Conservation (phyloP, 225 moss, liverwort and hornwort species). For the Straminergon stramineum region DNA sequence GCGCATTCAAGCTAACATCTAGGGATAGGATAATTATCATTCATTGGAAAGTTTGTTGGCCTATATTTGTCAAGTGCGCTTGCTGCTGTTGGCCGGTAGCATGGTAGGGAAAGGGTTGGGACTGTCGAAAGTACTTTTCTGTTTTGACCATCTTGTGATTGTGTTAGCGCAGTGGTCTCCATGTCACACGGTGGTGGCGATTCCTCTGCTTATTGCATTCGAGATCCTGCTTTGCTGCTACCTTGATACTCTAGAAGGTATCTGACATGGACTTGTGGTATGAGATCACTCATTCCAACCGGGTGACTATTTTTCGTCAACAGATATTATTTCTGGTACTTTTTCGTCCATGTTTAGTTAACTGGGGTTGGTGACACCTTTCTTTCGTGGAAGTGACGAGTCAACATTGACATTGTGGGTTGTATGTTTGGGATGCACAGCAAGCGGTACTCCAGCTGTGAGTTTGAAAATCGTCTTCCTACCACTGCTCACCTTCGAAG, state of each 20-base stretch:
- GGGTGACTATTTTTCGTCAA: not conserved
- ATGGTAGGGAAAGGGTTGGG: not conserved
- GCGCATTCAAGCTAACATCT: not conserved
- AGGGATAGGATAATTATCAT: not conserved
- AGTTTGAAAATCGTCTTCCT: slow-evolving; percentile 94
- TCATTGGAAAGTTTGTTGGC: not conserved
- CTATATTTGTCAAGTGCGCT: not conserved
- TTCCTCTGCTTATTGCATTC: slow-evolving; percentile 86
- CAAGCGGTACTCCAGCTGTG: slow-evolving; percentile 30
- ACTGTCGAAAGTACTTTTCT: not conserved
- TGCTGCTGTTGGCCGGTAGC: not conserved
- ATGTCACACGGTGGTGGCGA: slow-evolving; percentile 88
- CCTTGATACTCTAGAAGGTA: slow-evolving; percentile 78
- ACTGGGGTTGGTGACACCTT: not conserved
- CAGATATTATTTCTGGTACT: not conserved
- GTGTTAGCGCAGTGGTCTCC: slow-evolving; percentile 85
- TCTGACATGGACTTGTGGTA: not conserved
- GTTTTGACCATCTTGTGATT: slow-evolving; percentile 2
- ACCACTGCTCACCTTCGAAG: slow-evolving; percentile 82
- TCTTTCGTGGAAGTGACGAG: not conserved
- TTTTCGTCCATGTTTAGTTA: not conserved
- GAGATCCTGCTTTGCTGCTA: slow-evolving; percentile 95
- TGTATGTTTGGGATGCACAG: slow-evolving; percentile 29
- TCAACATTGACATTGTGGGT: not conserved
- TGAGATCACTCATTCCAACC: not conserved